phyloP scores from a whole-genome alignment of 2,329 filamentous ascomycete species.

The Penicillium paneum region DNA sequence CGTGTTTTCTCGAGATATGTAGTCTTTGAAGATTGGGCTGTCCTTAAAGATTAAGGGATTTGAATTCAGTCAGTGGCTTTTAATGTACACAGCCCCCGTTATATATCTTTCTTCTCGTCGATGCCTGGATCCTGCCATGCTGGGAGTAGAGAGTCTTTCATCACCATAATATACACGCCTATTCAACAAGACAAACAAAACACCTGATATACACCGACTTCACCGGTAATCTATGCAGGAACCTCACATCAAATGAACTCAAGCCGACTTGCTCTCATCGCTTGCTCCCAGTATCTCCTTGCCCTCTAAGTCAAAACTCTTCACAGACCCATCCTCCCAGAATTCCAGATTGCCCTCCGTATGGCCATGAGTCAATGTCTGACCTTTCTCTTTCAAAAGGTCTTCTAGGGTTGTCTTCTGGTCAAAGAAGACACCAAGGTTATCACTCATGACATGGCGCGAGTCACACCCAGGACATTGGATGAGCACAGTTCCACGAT shows the following conservation, averaged over 20 bases:
- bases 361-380: conserved; percentile 76
- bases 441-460: conserved; percentile 87
- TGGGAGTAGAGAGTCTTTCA: conserved; percentile 20
- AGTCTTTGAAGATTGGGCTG: not conserved
- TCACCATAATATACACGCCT: conserved; percentile 12
- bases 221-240: not conserved
- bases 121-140: conserved; percentile 27
- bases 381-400: conserved; percentile 45
- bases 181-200: not conserved
- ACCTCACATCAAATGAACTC: not conserved
- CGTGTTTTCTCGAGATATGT: conserved; percentile 2
- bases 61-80: not conserved
- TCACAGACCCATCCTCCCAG: conserved; percentile 69
- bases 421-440: conserved; percentile 63
- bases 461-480: conserved; percentile 83
- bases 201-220: conserved; percentile 2
- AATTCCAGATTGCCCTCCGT: conserved; percentile 87
- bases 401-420: conserved; percentile 43
- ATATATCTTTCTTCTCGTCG: conserved; percentile 10
- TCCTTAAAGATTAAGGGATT: not conserved
- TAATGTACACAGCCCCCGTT: conserved; percentile 11
- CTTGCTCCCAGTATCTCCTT: conserved; percentile 8
- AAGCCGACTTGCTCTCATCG: conserved; percentile 9
- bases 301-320: conserved; percentile 17
- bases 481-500: conserved; percentile 83